phyloP scores from a whole-genome alignment of 1,284 basidiomycete genomes.

The Termitomyces sp. region DNA sequence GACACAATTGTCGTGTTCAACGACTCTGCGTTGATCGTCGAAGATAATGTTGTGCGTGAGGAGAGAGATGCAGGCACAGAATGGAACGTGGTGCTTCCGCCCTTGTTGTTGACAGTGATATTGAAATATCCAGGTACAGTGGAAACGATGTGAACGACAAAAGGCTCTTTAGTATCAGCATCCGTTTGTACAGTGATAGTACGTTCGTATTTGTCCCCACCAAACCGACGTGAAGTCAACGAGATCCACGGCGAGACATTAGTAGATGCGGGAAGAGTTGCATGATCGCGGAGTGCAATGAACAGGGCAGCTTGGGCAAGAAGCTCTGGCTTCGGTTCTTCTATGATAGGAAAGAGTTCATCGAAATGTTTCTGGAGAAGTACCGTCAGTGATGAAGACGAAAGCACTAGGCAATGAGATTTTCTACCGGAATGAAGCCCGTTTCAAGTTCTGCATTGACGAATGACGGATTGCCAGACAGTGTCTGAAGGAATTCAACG shows the following conservation, averaged over 20 bases:
- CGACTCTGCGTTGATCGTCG: slow-evolving; percentile 44
- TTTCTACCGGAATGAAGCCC: slow-evolving; percentile 76
- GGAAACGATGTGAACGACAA: slow-evolving; percentile 45
- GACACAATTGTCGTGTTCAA: slow-evolving; percentile 64
- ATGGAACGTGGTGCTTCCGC: slow-evolving; percentile 37
- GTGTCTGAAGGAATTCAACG: slow-evolving; percentile 78
- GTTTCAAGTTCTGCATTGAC: slow-evolving; percentile 85
- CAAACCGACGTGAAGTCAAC: slow-evolving; percentile 69
- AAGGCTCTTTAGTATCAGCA: slow-evolving; percentile 30
- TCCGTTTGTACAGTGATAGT: slow-evolving; percentile 57
- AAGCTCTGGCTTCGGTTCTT: slow-evolving; percentile 54
- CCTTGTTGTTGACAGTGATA: slow-evolving; percentile 41
- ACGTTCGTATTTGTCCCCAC: slow-evolving; percentile 65
- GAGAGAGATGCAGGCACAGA: slow-evolving; percentile 52
- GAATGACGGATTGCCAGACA: slow-evolving; percentile 78
- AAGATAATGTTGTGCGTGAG: slow-evolving; percentile 45
- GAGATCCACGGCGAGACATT: slow-evolving; percentile 60
- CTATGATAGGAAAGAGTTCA: slow-evolving; percentile 66
- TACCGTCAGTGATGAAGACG: slow-evolving; percentile 3
- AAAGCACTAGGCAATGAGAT: neutral
- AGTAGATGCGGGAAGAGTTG: slow-evolving; percentile 21
- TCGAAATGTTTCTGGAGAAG: slow-evolving; percentile 66
- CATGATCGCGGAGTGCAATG: slow-evolving; percentile 63
- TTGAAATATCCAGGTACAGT: slow-evolving; percentile 45
- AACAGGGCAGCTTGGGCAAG: slow-evolving; percentile 79